phyloP scores from a whole-genome alignment of 2,329 filamentous ascomycete species.

The Hymenoscyphus occultus region DNA sequence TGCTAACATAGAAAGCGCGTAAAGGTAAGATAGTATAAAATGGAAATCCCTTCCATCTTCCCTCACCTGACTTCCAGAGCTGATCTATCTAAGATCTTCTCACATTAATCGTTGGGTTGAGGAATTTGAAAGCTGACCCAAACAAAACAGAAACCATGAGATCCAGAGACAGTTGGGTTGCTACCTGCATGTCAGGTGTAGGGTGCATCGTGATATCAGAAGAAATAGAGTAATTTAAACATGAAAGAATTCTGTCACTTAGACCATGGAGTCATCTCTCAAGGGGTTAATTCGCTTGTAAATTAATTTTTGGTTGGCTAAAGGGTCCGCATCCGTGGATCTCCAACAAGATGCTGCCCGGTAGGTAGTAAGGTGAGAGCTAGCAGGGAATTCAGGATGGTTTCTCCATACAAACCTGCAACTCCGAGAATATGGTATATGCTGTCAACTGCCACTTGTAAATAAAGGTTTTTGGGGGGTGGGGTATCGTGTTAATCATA shows the following conservation, averaged over 20 bases:
- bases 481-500: conserved; percentile 1
- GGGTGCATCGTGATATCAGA: too few species aligned
- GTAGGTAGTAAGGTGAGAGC: not conserved
- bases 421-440: not conserved
- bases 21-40: too few species aligned
- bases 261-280: not conserved
- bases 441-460: not conserved
- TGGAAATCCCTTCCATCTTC: too few species aligned
- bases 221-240: too few species aligned
- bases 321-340: not conserved
- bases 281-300: not conserved
- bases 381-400: not conserved
- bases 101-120: too few species aligned
- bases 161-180: too few species aligned
- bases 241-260: not conserved
- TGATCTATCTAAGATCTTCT: too few species aligned
- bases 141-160: too few species aligned
- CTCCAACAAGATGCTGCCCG: not conserved
- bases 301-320: conserved; percentile 1
- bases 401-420: not conserved
- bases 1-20: too few species aligned
- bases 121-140: too few species aligned
- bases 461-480: not conserved
- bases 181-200: too few species aligned
- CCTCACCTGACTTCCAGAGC: too few species aligned